Conservation (phyloP, 2,329 filamentous ascomycete species). For the Colletotrichum eleusines region DNA sequence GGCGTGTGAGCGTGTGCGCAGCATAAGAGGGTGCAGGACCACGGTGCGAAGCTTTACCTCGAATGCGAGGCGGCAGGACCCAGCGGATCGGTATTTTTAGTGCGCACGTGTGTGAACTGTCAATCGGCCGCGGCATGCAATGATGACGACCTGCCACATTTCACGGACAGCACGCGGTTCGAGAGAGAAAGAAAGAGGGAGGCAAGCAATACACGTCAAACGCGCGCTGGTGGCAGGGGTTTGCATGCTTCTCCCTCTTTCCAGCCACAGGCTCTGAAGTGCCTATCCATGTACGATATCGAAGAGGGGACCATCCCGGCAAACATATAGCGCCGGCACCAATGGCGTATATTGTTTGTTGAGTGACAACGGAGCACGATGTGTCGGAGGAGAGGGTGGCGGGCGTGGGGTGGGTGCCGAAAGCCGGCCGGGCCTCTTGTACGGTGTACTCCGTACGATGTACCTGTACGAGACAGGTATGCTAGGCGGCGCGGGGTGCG, state of each 20-base stretch:
- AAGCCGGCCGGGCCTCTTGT: neutral
- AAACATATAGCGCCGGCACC: conserved; percentile 1
- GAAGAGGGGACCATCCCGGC: neutral
- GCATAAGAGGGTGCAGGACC: neutral
- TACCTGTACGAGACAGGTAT: too few relatives aligned
- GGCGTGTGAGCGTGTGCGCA: neutral
- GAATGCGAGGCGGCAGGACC: neutral
- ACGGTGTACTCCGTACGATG: too few relatives aligned
- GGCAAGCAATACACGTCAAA: neutral
- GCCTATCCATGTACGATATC: neutral
- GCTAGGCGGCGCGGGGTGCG: conserved; percentile 8
- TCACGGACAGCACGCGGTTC: neutral
- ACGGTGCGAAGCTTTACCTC: neutral
- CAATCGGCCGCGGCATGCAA: neutral
- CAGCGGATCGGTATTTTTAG: neutral
- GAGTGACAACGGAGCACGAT: neutral
- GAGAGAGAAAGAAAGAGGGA: neutral
- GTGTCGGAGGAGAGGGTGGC: neutral
- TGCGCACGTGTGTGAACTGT: neutral
- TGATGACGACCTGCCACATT: neutral
- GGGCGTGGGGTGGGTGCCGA: neutral
- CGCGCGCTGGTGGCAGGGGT: conserved; percentile 5
- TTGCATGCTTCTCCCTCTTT: neutral
- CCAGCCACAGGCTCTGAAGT: neutral
- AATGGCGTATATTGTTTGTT: neutral